phyloP scores from a whole-genome alignment of 75 land plant species.

The Pinus tabuliformis region DNA sequence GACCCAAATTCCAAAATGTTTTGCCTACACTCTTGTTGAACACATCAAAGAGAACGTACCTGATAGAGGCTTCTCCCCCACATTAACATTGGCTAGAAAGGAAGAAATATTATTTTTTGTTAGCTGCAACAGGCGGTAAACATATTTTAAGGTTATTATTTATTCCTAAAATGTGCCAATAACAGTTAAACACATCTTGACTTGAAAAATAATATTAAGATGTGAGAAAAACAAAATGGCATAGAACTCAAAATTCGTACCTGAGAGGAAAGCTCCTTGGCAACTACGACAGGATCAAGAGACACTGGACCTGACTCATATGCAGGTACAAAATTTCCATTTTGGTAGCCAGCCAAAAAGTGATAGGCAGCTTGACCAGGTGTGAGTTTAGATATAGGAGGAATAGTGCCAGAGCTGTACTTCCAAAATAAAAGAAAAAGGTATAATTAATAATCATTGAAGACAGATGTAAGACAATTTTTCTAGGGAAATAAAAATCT shows the following conservation, averaged over 20 bases:
- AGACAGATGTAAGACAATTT: not conserved
- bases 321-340: constrained; percentile 57
- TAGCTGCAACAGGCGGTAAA: constrained; percentile 25
- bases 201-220: not conserved
- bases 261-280: constrained; percentile 42
- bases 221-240: not conserved
- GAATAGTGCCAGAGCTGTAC: constrained; percentile 64
- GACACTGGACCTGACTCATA: constrained; percentile 49
- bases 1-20: too few species aligned
- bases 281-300: constrained; percentile 56
- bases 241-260: constrained; percentile 14
- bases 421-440: not conserved
- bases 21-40: too few species aligned
- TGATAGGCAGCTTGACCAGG: constrained; percentile 76
- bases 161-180: not conserved
- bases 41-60: constrained; percentile 14
- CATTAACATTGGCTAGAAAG: constrained; percentile 49
- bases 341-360: constrained; percentile 71
- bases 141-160: not conserved
- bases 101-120: constrained; percentile 32
- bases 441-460: not conserved
- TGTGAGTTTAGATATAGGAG: constrained; percentile 49
- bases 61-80: constrained; percentile 24
- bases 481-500: not conserved
- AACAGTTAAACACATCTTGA: not conserved